Conservation (phyloP, 305 asterid species). For the Nicotiana rustica region DNA sequence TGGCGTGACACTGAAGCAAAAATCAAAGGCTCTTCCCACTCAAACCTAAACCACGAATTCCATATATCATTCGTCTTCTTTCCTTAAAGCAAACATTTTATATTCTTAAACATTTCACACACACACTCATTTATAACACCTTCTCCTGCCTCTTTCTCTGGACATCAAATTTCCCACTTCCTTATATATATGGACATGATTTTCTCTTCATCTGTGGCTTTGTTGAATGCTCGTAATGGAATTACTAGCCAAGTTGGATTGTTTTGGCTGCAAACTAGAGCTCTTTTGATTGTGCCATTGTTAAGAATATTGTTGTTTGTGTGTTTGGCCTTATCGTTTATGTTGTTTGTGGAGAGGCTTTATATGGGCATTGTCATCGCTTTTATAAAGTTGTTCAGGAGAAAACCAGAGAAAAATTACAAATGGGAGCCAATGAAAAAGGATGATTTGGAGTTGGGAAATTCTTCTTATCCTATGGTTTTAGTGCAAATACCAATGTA, state of each 20-base stretch:
- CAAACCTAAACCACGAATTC: constrained; percentile 3
- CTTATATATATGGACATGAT: constrained; percentile 2
- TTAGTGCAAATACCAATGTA: constrained; percentile 52
- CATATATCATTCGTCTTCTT: constrained; percentile 23
- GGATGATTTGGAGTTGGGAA: constrained; percentile 47
- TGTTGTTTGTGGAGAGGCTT: constrained; percentile 43
- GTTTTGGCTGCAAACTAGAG: constrained; percentile 42
- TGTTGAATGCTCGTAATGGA: constrained; percentile 20
- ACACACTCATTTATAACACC: constrained; percentile 6
- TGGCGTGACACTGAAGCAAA: constrained; percentile 20
- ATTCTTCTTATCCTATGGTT: constrained; percentile 44
- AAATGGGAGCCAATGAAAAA: constrained; percentile 47
- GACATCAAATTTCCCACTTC: not conserved
- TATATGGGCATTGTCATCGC: constrained; percentile 46
- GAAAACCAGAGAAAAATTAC: constrained; percentile 44
- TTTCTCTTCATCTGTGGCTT: constrained; percentile 13
- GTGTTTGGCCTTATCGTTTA: constrained; percentile 43
- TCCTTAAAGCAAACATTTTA: not conserved
- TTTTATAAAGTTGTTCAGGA: constrained; percentile 38
- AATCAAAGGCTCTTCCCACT: constrained; percentile 20
- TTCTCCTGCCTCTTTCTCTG: not conserved
- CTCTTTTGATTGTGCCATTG: constrained; percentile 40
- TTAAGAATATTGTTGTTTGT: constrained; percentile 38
- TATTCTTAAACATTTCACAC: not conserved
- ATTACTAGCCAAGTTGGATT: constrained; percentile 34